Percentiles rank a stretch among this genome's conserved stretches.
Evolutionary conservation across 2,329 filamentous ascomycete species (phyloP).

Genomic region (Scleromitrula shiraiana): DNA sequence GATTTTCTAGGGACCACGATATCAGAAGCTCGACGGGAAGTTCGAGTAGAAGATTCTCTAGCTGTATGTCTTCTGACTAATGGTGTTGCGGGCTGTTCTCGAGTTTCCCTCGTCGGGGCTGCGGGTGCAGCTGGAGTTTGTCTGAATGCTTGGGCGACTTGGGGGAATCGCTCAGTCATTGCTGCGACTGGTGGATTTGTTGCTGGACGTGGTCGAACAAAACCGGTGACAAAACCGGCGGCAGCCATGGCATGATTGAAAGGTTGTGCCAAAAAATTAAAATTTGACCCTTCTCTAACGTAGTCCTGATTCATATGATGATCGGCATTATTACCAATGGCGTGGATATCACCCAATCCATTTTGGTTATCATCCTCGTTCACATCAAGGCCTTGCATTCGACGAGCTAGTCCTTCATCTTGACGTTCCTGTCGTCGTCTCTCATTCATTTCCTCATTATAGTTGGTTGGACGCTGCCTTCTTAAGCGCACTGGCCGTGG

Average conservation of each 20-base stretch:
- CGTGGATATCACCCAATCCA: constrained; percentile 36
- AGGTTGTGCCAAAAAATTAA: constrained; percentile 26
- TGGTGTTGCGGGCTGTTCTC: constrained; percentile 10
- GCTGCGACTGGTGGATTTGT: constrained; percentile 8
- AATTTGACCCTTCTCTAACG: constrained; percentile 31
- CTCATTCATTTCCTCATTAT: constrained; percentile 30
- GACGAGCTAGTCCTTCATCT: constrained; percentile 43
- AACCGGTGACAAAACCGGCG: constrained; percentile 28
- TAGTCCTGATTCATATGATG: constrained; percentile 58
- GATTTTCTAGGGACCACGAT: constrained; percentile 21
- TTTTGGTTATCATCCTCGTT: constrained; percentile 33
- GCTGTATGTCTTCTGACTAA: constrained; percentile 23
- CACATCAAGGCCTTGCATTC: constrained; percentile 38
- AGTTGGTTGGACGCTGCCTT: constrained; percentile 21
- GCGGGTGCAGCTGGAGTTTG: not conserved
- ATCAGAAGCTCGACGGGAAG: constrained; percentile 15
- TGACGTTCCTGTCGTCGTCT: constrained; percentile 37
- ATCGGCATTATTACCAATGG: constrained; percentile 42
- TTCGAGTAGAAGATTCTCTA: constrained; percentile 19
- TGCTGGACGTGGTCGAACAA: constrained; percentile 16
- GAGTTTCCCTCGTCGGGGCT: no score
- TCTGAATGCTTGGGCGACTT: not conserved
- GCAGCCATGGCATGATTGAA: constrained; percentile 29
- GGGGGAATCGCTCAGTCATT: constrained; percentile 19
- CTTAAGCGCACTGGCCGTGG: constrained; percentile 30